Percentiles rank a stretch among this genome's conserved stretches.
These are phyloP conservation scores for Hepatocystis sp. DNA, from an alignment of 169 alveolate species.

Conservation along the genomic window DNA sequence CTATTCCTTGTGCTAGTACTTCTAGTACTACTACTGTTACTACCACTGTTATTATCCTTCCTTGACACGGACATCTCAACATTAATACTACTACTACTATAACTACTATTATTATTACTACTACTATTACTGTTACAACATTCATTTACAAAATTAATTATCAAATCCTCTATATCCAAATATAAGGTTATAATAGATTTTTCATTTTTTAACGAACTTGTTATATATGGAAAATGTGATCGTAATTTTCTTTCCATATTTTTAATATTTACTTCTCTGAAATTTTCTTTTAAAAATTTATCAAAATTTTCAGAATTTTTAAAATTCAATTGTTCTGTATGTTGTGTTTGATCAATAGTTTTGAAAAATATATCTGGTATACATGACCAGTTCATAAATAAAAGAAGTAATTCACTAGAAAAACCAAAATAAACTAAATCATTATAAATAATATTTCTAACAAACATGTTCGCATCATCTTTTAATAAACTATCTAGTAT, in stretches of 20 bases:
- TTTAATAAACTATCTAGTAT: conserved; percentile 38
- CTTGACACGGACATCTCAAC: too few relatives aligned
- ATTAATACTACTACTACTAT: too few relatives aligned
- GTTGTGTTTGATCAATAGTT: not conserved
- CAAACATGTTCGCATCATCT: conserved; percentile 18
- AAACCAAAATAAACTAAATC: conserved; percentile 59
- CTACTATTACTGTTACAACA: too few relatives aligned
- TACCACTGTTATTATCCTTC: not conserved
- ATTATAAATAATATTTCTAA: conserved; percentile 45
- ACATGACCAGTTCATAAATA: conserved; percentile 28
- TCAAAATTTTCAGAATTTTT: too few relatives aligned
- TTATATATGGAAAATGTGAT: conserved; percentile 25
- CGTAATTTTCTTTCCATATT: conserved; percentile 26
- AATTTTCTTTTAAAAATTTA: conserved; percentile 1
- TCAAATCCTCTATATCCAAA: conserved; percentile 33
- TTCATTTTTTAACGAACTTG: conserved; percentile 30
- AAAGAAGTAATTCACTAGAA: conserved; percentile 17
- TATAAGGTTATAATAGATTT: conserved; percentile 17
- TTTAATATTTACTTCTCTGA: not conserved
- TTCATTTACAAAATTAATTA: not conserved
- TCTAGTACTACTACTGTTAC: too few relatives aligned
- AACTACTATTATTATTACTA: too few relatives aligned
- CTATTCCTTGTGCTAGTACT: too few relatives aligned
- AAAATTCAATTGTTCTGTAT: too few relatives aligned
- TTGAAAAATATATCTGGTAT: conserved; percentile 37